Conservation (phyloP, 306 rosid genomes). For the Chamaecrista fasciculata region DNA sequence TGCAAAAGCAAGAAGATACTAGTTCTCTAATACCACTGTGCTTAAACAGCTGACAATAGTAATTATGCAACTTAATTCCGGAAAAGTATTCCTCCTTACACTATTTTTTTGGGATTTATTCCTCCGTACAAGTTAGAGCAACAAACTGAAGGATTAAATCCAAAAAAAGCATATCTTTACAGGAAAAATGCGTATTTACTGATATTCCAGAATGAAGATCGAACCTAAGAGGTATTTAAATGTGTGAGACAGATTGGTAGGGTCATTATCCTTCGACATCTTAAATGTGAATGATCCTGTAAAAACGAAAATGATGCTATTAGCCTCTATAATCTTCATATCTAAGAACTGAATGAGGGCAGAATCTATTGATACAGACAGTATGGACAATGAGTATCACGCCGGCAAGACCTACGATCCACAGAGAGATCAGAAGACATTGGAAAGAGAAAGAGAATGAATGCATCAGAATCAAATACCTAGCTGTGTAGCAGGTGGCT, state of each 20-base stretch:
- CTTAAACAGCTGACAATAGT: not conserved
- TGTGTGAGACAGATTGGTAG: slow-evolving; percentile 70
- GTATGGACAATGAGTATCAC: too few species aligned
- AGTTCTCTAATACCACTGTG: not conserved
- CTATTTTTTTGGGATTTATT: too few species aligned
- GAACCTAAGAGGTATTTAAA: slow-evolving; percentile 85
- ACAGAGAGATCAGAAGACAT: too few species aligned
- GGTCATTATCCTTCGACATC: slow-evolving; percentile 48
- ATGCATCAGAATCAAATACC: too few species aligned
- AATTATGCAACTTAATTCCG: not conserved
- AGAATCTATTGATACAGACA: not conserved
- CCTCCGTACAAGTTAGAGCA: too few species aligned
- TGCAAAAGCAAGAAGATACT: not conserved
- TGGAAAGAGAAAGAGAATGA: too few species aligned
- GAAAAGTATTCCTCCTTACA: too few species aligned
- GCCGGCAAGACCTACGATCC: too few species aligned
- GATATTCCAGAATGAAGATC: not conserved
- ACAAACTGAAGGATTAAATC: too few species aligned
- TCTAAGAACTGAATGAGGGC: not conserved
- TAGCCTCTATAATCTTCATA: not conserved
- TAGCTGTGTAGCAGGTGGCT: too few species aligned
- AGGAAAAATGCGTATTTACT: too few species aligned
- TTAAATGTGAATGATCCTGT: slow-evolving; percentile 15
- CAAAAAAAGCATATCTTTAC: too few species aligned
- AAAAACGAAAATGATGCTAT: not conserved